A percentile compares a stretch with the other conserved stretches of the same genome.
Conservation (phyloP, 805 yeast genomes). For the Candida multigemmis region DNA sequence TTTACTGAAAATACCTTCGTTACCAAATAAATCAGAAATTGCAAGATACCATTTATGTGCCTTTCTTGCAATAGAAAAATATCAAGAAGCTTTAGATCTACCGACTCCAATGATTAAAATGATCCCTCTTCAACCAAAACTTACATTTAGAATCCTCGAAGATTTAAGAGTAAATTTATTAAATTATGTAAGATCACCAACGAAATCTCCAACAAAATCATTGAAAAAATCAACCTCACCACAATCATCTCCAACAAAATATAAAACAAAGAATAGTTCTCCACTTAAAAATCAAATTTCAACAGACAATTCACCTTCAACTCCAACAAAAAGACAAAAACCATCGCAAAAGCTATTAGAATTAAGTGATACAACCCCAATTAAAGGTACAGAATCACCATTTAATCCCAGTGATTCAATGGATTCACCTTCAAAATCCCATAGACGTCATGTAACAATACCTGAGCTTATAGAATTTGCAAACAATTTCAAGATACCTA, state of each 20-base stretch:
- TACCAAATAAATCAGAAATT: conserved; percentile 47
- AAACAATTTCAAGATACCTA: conserved; percentile 56
- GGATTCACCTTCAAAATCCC: conserved; percentile 5
- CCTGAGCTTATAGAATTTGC: conserved; percentile 39
- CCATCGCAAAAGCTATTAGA: conserved; percentile 1
- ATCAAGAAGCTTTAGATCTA: conserved; percentile 31
- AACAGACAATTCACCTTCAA: conserved; percentile 3
- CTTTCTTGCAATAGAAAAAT: conserved; percentile 45
- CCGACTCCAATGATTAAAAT: conserved; percentile 41
- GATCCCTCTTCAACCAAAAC: conserved; percentile 50
- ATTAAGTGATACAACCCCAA: conserved; percentile 2
- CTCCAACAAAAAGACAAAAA: conserved; percentile 6
- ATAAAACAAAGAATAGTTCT: background rate
- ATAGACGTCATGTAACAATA: conserved; percentile 17
- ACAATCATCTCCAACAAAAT: background rate
- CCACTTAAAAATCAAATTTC: background rate
- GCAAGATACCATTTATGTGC: conserved; percentile 68
- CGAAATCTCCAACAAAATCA: conserved; percentile 12
- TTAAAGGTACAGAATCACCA: conserved; percentile 16
- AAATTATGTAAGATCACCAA: conserved; percentile 12
- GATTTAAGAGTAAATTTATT: conserved; percentile 36
- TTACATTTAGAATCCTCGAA: conserved; percentile 30
- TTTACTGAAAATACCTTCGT: conserved; percentile 38
- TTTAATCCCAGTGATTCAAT: conserved; percentile 12
- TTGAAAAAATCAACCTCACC: conserved; percentile 5